Evolutionary conservation across 2,329 filamentous ascomycete genomes (phyloP).

Genomic region (Piedraia hortae): DNA sequence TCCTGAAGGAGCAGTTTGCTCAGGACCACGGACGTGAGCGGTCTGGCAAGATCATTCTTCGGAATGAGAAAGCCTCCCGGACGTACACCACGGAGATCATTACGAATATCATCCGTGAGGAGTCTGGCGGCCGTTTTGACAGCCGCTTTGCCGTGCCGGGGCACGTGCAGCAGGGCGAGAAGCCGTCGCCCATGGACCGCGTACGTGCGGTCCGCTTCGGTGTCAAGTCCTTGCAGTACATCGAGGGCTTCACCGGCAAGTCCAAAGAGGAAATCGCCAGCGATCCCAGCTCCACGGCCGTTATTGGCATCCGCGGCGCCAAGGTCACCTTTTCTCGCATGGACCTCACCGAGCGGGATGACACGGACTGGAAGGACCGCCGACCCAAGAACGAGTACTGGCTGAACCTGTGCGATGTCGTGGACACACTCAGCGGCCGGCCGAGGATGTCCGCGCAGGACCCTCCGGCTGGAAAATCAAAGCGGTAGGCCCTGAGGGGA

Average conservation of each 20-base stretch:
- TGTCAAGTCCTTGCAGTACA: conserved; percentile 78
- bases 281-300: conserved; percentile 44
- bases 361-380: conserved; percentile 82
- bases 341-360: conserved; percentile 49
- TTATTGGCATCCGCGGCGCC: conserved; percentile 82
- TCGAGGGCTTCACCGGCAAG: conserved; percentile 49
- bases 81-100: conserved; percentile 85
- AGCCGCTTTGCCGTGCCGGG: conserved; percentile 74
- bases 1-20: conserved; percentile 61
- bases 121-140: conserved; percentile 78
- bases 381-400: conserved; percentile 68
- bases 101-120: conserved; percentile 82
- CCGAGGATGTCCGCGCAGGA: conserved; percentile 8
- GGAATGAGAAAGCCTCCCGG: conserved; percentile 78
- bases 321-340: conserved; percentile 70
- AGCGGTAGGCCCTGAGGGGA: no score
- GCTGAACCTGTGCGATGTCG: conserved; percentile 50
- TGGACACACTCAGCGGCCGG: conserved; percentile 60
- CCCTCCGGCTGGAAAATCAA: no score
- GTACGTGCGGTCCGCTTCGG: conserved; percentile 75
- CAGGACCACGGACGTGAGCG: conserved; percentile 68
- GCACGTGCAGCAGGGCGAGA: conserved; percentile 82
- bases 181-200: conserved; percentile 85
- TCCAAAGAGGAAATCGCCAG: conserved; percentile 38
- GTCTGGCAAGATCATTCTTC: conserved; percentile 79